Evolutionary conservation across 352 stramenopile genomes (phyloP), one percentile per base, ranked within the genome.

Genomic region (Thraustotheca clavata): DNA sequence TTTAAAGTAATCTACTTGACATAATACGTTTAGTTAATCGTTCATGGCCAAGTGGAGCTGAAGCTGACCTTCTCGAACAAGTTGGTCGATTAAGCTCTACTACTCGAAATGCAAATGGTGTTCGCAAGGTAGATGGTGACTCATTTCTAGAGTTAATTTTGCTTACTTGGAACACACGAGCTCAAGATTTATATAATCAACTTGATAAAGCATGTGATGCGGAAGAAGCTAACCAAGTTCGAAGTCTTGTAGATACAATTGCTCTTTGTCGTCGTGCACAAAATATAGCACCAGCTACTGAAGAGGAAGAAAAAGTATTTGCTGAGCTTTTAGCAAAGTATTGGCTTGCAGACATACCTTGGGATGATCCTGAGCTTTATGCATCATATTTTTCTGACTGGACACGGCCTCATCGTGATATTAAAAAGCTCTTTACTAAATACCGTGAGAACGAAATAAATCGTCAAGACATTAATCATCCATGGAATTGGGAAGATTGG

Each of bases 101-200:
- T 5, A 80, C 78, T 1, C 75, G 80, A 27, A 88, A 86, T 62
- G 61, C 69, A 3, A 86, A 84, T 63, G 68, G 68, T 16, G 61
- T 75, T 31, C 77, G 79, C 50, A 92, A 92, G 68, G 86, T 92
- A 34, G 83, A 92, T 55, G 75, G 76, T 11, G 83, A 92, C 69
- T 76, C 75, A 22, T 84, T 90, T 67, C 65, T 90, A 2, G 73
- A 84, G 39, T 71, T 90, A 27, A 55, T 92, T 1, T 31, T 92
- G 3, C 68, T 83, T 29, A 67, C 73, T 49, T 92, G 80, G 83
- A 88, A 76, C 27, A 48, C 74, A 48, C 83, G 79, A 18, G 79
- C 77, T 12, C 76, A 74, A 14, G 49, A 72, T 24, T 47, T 92
- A 5, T 69, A 69, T 24, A 66, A 67, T n/a, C 62, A 75, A 33